Conservation (phyloP, 2,329 filamentous ascomycete species). For the Paraphaeosphaeria minitans region DNA sequence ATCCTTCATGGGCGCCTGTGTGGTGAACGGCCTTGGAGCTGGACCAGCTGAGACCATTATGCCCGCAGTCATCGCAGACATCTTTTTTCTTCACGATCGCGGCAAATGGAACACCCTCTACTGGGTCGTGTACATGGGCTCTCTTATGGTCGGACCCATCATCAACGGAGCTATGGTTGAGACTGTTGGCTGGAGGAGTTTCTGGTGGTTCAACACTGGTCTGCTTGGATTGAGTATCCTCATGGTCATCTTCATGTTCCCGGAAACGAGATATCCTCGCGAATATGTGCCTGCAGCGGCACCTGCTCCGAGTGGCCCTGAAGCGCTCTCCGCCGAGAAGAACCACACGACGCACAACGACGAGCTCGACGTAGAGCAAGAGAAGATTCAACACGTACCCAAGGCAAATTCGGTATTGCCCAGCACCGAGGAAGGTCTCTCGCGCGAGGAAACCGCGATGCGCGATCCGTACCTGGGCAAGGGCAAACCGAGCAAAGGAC, state of each 20-base stretch:
- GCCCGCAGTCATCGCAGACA: slow-evolving; percentile 67
- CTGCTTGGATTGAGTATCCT: slow-evolving; percentile 57
- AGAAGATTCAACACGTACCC: slow-evolving; percentile 32
- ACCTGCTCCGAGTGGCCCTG: neutral
- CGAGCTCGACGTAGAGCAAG: slow-evolving; percentile 18
- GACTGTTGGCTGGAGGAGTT: slow-evolving; percentile 63
- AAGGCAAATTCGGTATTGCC: slow-evolving; percentile 25
- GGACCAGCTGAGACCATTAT: slow-evolving; percentile 67
- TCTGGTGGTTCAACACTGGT: slow-evolving; percentile 70
- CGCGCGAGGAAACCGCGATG: slow-evolving; percentile 46
- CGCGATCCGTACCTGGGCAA: slow-evolving; percentile 62
- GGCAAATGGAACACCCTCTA: slow-evolving; percentile 67
- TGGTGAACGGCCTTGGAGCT: slow-evolving; percentile 66
- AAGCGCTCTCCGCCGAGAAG: slow-evolving; percentile 29
- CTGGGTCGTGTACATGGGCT: slow-evolving; percentile 67
- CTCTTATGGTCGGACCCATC: slow-evolving; percentile 63
- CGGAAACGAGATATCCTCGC: slow-evolving; percentile 66
- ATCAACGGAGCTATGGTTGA: slow-evolving; percentile 65
- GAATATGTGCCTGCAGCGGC: slow-evolving; percentile 36
- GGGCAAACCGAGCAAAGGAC: slow-evolving; percentile 59
- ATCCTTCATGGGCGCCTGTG: slow-evolving; percentile 67
- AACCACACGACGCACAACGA: slow-evolving; percentile 17
- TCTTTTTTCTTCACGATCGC: slow-evolving; percentile 68
- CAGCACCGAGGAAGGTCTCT: slow-evolving; percentile 29
- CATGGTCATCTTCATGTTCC: slow-evolving; percentile 64